Percentiles rank a stretch among this genome's conserved stretches.
phyloP scores from a whole-genome alignment of 139 green algal species.

The Microglena sp. region DNA sequence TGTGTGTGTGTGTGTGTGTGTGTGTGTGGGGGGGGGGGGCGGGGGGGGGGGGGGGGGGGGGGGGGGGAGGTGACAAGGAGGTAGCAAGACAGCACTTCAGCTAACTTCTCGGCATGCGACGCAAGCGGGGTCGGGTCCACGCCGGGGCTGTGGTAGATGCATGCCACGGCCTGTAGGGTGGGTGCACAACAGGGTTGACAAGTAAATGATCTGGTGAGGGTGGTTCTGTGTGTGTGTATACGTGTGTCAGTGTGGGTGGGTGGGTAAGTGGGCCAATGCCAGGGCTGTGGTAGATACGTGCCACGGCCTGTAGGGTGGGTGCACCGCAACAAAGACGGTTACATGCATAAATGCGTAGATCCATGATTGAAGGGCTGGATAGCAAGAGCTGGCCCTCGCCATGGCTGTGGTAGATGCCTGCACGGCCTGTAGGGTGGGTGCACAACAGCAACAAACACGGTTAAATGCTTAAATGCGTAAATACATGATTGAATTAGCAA shows the following conservation, averaged over 20 bases:
- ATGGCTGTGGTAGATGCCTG: conserved; percentile 7
- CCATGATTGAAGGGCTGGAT: background rate
- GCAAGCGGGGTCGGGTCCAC: background rate
- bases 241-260: background rate
- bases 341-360: conserved; percentile 5
- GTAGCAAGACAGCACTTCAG: conserved; percentile 44
- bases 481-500: background rate
- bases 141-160: conserved; percentile 8
- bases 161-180: conserved; percentile 2
- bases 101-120: conserved; percentile 1
- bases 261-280: background rate
- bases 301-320: conserved; percentile 10
- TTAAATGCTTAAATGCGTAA: conserved; percentile 2
- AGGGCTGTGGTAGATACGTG: conserved; percentile 9
- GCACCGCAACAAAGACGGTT: background rate
- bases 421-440: conserved; percentile 11
- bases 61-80: conserved; percentile 87
- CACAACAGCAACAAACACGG: background rate
- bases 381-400: background rate
- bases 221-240: conserved; percentile 3
- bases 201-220: conserved; percentile 1
- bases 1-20: too few relatives aligned
- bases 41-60: too few relatives aligned
- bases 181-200: conserved; percentile 4
- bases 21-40: too few relatives aligned